These are phyloP conservation scores for Diaporthe vaccinii DNA, from an alignment of 2,329 filamentous ascomycete species.

Conservation along the genomic window DNA sequence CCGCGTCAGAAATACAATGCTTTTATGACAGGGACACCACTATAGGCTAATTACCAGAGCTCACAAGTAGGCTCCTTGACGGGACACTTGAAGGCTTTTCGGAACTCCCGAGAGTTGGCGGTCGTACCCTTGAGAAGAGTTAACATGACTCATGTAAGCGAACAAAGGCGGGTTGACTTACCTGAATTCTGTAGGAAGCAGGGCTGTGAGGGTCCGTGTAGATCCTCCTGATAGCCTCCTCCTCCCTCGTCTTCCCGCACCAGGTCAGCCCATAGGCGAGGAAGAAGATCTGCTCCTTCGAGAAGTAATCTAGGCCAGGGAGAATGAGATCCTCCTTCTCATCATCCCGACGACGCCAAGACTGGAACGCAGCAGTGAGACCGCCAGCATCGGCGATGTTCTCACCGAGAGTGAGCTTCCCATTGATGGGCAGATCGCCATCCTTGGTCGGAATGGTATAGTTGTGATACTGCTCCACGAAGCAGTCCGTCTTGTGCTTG, in stretches of 20 bases:
- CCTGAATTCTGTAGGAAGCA: constrained; percentile 70
- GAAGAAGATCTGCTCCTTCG: constrained; percentile 79
- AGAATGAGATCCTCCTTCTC: constrained; percentile 66
- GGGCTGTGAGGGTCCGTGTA: constrained; percentile 77
- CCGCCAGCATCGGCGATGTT: constrained; percentile 81
- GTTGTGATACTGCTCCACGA: constrained; percentile 75
- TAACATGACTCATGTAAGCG: neutral
- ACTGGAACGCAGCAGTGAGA: constrained; percentile 71
- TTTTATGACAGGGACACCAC: neutral
- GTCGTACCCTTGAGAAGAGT: constrained; percentile 58
- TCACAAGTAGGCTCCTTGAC: constrained; percentile 76
- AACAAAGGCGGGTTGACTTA: constrained; percentile 45
- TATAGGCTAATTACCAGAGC: constrained; percentile 66
- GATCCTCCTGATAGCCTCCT: constrained; percentile 68
- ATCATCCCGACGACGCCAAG: constrained; percentile 72
- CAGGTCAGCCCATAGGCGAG: constrained; percentile 74
- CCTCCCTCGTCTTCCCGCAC: constrained; percentile 75
- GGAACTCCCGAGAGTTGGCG: constrained; percentile 77
- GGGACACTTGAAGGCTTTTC: constrained; percentile 75
- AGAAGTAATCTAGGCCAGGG: constrained; percentile 73
- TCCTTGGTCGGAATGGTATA: constrained; percentile 70
- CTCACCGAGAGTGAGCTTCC: constrained; percentile 74
- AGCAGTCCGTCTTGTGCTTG: constrained; percentile 71
- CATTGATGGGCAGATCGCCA: constrained; percentile 72
- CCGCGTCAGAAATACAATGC: neutral